These are phyloP conservation scores for Heliocybe sulcata DNA, from an alignment of 1,284 basidiomycete species.

Conservation along the genomic window DNA sequence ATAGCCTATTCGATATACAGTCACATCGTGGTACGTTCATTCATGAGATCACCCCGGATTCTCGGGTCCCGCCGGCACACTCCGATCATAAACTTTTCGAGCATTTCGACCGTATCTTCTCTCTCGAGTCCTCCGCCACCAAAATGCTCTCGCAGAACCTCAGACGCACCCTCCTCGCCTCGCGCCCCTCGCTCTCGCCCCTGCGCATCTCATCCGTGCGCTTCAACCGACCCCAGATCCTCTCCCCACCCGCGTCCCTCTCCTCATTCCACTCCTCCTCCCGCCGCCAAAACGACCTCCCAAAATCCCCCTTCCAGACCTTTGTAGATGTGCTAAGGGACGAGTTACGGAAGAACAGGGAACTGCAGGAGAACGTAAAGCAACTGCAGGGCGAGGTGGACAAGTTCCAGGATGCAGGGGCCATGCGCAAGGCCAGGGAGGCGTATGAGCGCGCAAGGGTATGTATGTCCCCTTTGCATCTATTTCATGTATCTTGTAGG, in stretches of 20 bases:
- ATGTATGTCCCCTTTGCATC: slow-evolving; percentile 28
- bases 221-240: slow-evolving; percentile 1
- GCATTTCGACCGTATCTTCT: too few relatives aligned
- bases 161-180: not conserved
- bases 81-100: too few relatives aligned
- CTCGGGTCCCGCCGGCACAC: too few relatives aligned
- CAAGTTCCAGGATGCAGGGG: slow-evolving; percentile 85
- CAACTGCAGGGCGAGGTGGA: slow-evolving; percentile 96
- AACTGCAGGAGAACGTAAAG: slow-evolving; percentile 94
- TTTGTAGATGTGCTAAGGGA: slow-evolving; percentile 93
- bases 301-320: slow-evolving; percentile 91
- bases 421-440: slow-evolving; percentile 41
- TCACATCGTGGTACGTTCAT: too few relatives aligned
- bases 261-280: slow-evolving; percentile 65
- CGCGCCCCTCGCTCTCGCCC: not conserved
- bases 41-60: too few relatives aligned
- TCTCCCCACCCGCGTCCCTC: slow-evolving; percentile 12
- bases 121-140: too few relatives aligned
- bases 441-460: slow-evolving; percentile 94
- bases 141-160: not conserved
- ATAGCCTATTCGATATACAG: too few relatives aligned
- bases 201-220: not conserved
- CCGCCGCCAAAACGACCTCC: slow-evolving; percentile 53
- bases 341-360: slow-evolving; percentile 90
- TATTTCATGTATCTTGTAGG: not conserved